These are phyloP conservation scores for Adansonia gregorii DNA, from an alignment of 441 rosid genomes.

Conservation along the genomic window DNA sequence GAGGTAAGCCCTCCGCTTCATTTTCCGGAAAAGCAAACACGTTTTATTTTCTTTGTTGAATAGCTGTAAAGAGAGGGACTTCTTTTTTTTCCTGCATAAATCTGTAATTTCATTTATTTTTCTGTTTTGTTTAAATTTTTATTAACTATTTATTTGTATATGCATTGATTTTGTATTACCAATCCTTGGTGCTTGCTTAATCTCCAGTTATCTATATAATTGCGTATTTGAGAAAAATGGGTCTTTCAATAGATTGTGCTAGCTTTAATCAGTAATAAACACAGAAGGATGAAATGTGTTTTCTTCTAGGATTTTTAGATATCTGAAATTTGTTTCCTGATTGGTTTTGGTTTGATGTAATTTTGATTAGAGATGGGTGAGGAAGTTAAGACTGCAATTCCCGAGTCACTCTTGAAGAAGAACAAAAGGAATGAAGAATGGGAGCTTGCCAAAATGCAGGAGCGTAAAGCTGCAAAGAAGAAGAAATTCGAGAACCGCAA, in stretches of 20 bases:
- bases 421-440: no score
- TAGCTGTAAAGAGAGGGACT: no score
- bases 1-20: background rate
- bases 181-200: background rate
- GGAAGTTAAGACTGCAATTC: no score
- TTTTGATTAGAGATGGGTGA: constrained; percentile 28
- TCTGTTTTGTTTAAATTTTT: background rate
- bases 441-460: no score
- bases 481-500: no score
- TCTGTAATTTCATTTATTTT: background rate
- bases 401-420: no score
- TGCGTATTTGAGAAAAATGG: background rate
- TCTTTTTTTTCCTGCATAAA: background rate
- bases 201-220: background rate
- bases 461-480: no score
- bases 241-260: background rate
- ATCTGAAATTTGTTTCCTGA: background rate
- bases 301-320: background rate
- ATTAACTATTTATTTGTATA: background rate
- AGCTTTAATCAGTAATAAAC: background rate
- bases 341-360: background rate
- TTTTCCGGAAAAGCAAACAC: no score
- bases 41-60: no score
- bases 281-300: background rate
- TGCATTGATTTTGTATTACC: background rate